Evolutionary conservation across 805 yeast species (phyloP).

Genomic region (Barnettozyma botsteinii): DNA sequence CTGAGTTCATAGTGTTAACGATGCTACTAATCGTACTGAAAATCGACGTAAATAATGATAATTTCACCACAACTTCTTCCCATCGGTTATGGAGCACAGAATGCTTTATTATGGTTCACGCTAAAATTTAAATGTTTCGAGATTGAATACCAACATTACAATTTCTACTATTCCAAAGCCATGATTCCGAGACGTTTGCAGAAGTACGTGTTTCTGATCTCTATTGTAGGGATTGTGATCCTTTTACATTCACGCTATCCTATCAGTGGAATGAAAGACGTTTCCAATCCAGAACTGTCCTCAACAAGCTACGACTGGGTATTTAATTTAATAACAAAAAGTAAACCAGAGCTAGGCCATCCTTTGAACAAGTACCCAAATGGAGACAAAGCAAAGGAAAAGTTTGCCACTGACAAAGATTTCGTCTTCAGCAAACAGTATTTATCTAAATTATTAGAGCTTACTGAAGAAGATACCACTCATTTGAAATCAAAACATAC

Average conservation of each 20-base stretch:
- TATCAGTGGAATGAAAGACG: too few relatives aligned
- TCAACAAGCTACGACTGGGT: constrained; percentile 21
- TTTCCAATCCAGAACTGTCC: too few relatives aligned
- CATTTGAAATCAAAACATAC: constrained; percentile 35
- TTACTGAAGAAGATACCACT: constrained; percentile 31
- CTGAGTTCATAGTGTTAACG: too few relatives aligned
- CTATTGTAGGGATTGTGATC: not conserved
- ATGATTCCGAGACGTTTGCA: not conserved
- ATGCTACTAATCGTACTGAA: too few relatives aligned
- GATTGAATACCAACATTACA: too few relatives aligned
- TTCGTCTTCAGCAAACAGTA: constrained; percentile 43
- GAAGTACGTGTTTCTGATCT: not conserved
- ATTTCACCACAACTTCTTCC: too few relatives aligned
- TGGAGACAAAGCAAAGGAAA: constrained; percentile 38
- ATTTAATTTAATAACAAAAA: constrained; percentile 24
- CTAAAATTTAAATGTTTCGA: too few relatives aligned
- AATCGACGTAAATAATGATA: too few relatives aligned
- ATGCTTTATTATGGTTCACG: too few relatives aligned
- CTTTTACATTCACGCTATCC: not conserved
- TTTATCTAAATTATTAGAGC: constrained; percentile 36
- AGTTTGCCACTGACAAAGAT: constrained; percentile 34
- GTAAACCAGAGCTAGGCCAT: constrained; percentile 31
- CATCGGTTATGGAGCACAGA: too few relatives aligned
- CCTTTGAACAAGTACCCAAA: constrained; percentile 39
- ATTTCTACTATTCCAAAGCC: too few relatives aligned